A percentile compares a stretch with the other conserved stretches of the same genome.
phyloP scores from a whole-genome alignment of 257 asterid genomes.

The Eustoma russellianum region DNA sequence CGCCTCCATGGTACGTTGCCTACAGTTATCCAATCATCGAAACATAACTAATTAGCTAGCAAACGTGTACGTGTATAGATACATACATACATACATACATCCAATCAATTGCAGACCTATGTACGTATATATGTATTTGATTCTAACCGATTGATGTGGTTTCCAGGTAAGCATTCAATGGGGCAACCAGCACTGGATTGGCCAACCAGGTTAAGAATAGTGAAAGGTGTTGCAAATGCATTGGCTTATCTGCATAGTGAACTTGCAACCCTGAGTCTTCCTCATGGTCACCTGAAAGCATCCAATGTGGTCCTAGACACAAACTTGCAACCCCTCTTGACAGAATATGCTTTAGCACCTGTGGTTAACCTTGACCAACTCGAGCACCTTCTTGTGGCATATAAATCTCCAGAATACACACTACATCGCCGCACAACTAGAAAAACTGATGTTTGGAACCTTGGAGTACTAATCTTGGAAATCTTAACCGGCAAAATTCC shows the following conservation, averaged over 20 bases:
- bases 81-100: background rate
- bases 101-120: background rate
- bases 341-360: slow-evolving; percentile 77
- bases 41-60: too few species aligned
- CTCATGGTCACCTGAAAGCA: slow-evolving; percentile 83
- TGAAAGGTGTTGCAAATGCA: slow-evolving; percentile 79
- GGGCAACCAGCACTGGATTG: slow-evolving; percentile 46
- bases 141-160: background rate
- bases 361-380: slow-evolving; percentile 61
- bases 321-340: slow-evolving; percentile 44
- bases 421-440: slow-evolving; percentile 27
- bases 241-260: slow-evolving; percentile 52
- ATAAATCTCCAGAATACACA: slow-evolving; percentile 72
- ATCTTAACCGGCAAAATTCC: slow-evolving; percentile 61
- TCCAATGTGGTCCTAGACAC: slow-evolving; percentile 64
- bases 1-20: slow-evolving; percentile 54
- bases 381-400: slow-evolving; percentile 51
- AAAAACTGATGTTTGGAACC: slow-evolving; percentile 87
- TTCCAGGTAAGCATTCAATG: slow-evolving; percentile 45
- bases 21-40: too few species aligned
- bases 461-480: slow-evolving; percentile 72
- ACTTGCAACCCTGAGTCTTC: slow-evolving; percentile 49
- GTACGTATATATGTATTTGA: too few species aligned
- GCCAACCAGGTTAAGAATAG: slow-evolving; percentile 54
- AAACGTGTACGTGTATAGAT: too few species aligned